Conservation (phyloP, 495 filamentous ascomycete genomes). For the Lasiosphaeriaceae sp. region DNA sequence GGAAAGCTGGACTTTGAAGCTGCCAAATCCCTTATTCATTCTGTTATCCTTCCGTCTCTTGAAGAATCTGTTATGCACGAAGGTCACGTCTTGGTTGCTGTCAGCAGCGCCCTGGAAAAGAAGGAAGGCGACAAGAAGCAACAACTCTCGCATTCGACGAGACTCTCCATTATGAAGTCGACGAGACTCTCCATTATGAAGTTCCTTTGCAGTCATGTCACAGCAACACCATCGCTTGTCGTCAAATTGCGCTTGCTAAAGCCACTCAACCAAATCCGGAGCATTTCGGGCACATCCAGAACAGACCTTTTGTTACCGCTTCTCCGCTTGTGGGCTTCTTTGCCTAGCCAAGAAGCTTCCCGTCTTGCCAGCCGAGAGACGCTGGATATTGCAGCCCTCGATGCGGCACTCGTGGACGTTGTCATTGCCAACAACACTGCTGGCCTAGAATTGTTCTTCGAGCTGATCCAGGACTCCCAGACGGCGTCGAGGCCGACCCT, state of each 20-base stretch:
- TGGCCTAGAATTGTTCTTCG: slow-evolving; percentile 57
- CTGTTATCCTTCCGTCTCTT: slow-evolving; percentile 61
- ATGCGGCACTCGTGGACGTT: slow-evolving; percentile 56
- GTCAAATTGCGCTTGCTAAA: slow-evolving; percentile 67
- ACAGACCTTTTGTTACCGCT: slow-evolving; percentile 67
- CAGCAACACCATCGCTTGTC: slow-evolving; percentile 59
- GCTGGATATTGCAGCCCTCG: slow-evolving; percentile 54
- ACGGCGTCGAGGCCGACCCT: slow-evolving; percentile 45
- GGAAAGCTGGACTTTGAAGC: slow-evolving; percentile 58
- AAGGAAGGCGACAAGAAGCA: slow-evolving; percentile 44
- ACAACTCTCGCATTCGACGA: slow-evolving; percentile 56
- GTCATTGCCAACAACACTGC: slow-evolving; percentile 64
- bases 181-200: slow-evolving; percentile 60
- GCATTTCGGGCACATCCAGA: slow-evolving; percentile 60
- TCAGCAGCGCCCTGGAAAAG: slow-evolving; percentile 55
- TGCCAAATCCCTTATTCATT: slow-evolving; percentile 55
- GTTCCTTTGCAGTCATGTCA: slow-evolving; percentile 72
- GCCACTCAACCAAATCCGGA: slow-evolving; percentile 67
- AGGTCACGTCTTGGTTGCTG: slow-evolving; percentile 53
- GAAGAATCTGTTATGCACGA: slow-evolving; percentile 81
- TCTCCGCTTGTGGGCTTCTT: slow-evolving; percentile 59
- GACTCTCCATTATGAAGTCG: slow-evolving; percentile 65
- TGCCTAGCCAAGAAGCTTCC: slow-evolving; percentile 37
- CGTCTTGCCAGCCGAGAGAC: slow-evolving; percentile 48
- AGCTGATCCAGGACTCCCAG: slow-evolving; percentile 47